Percentiles rank a stretch among this genome's conserved stretches.
Evolutionary conservation across 164 flowering plant genomes (phyloP).

Genomic region (Nymphaea thermarum): DNA sequence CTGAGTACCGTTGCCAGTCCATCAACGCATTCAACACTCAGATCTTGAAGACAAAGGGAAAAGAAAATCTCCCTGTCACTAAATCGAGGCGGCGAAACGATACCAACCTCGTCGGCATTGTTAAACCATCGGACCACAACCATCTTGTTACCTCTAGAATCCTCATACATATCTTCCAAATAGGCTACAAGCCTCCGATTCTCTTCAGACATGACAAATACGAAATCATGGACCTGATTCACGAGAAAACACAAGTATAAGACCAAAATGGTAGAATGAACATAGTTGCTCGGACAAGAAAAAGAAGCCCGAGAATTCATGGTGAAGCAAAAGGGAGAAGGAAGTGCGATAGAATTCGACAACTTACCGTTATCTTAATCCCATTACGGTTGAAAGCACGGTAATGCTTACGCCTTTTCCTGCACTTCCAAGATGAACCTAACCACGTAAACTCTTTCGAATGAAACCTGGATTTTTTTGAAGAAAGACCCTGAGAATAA

Average conservation of each 20-base stretch:
- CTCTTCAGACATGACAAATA: constrained; percentile 73
- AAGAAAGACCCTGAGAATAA: constrained; percentile 19
- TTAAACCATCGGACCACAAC: constrained; percentile 96
- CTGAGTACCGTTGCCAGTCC: constrained; percentile 75
- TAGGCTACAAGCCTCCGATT: constrained; percentile 65
- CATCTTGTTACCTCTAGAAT: constrained; percentile 66
- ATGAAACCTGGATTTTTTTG: constrained; percentile 14
- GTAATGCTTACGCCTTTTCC: constrained; percentile 56
- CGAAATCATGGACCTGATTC: constrained; percentile 60
- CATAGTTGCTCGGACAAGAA: neutral
- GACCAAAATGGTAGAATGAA: neutral
- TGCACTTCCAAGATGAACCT: constrained; percentile 56
- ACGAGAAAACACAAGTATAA: neutral
- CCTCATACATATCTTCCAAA: constrained; percentile 84
- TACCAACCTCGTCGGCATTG: constrained; percentile 88
- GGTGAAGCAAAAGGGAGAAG: neutral
- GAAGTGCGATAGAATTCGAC: neutral
- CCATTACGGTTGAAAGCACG: constrained; percentile 62
- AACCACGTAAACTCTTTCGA: constrained; percentile 45
- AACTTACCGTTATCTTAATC: constrained; percentile 57
- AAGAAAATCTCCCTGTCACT: constrained; percentile 93
- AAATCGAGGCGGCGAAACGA: constrained; percentile 53
- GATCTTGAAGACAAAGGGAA: constrained; percentile 94
- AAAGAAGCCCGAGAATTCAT: neutral
- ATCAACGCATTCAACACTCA: constrained; percentile 91